phyloP scores from a whole-genome alignment of 129 eudicot species.

The Flaveria sonorensis region DNA sequence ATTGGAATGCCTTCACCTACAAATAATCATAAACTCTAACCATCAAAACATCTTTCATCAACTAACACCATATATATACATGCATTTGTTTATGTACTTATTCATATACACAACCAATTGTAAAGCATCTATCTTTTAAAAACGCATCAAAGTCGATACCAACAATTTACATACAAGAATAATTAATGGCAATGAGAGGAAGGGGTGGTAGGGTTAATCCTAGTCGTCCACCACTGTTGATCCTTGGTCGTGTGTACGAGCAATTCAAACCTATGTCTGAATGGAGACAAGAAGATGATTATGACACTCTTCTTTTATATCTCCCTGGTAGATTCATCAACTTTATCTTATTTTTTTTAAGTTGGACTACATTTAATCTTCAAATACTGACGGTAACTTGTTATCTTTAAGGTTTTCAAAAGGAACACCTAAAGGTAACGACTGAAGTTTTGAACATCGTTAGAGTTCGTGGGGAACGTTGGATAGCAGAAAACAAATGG shows the following conservation, averaged over 20 bases:
- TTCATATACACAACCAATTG: not conserved
- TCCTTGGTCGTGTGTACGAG: conserved; percentile 43
- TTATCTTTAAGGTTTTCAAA: conserved; percentile 48
- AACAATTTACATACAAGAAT: not conserved
- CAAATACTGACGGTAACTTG: not conserved
- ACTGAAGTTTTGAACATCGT: conserved; percentile 55
- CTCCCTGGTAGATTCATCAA: conserved; percentile 60
- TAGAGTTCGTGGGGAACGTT: conserved; percentile 69
- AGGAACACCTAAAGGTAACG: conserved; percentile 55
- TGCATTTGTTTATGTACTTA: not conserved
- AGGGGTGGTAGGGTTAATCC: conserved; percentile 42
- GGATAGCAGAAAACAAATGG: conserved; percentile 60
- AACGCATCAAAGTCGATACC: conserved; percentile 4
- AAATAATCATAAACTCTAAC: conserved; percentile 19
- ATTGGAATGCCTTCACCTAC: conserved; percentile 30
- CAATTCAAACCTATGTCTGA: conserved; percentile 62
- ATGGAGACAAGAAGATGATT: conserved; percentile 59
- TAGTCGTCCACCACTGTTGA: conserved; percentile 24
- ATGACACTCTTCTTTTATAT: conserved; percentile 43
- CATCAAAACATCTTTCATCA: conserved; percentile 12
- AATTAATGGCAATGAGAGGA: conserved; percentile 63
- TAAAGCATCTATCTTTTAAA: not conserved
- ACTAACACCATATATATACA: not conserved
- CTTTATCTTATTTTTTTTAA: not conserved
- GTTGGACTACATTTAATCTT: not conserved